Evolutionary conservation across 2,329 filamentous ascomycete species (phyloP).

Genomic region (Xylariaceae sp.): DNA sequence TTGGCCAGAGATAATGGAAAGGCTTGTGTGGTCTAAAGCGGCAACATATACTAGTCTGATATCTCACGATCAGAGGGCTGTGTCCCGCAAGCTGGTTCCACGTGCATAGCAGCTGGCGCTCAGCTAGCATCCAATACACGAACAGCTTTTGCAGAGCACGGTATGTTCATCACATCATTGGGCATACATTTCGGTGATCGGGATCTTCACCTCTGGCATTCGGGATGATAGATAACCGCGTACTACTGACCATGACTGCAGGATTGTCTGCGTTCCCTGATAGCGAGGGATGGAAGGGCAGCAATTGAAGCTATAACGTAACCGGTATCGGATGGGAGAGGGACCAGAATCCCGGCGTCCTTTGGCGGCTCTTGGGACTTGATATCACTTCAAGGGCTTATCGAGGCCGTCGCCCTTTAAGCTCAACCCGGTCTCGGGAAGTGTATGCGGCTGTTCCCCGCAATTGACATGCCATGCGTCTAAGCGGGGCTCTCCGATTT

Average conservation of each 20-base stretch:
- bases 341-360: background rate
- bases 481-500: slow-evolving; percentile 14
- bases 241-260: slow-evolving; percentile 1
- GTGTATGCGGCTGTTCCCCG: slow-evolving; percentile 21
- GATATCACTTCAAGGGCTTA: background rate
- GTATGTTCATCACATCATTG: slow-evolving; percentile 1
- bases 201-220: slow-evolving; percentile 16
- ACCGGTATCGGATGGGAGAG: slow-evolving; percentile 5
- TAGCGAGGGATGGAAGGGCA: slow-evolving; percentile 1
- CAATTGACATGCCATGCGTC: slow-evolving; percentile 16
- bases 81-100: too few species aligned
- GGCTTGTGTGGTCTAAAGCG: background rate
- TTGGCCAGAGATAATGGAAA: background rate
- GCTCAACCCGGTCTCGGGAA: slow-evolving; percentile 18
- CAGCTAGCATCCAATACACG: too few species aligned
- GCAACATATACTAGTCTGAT: background rate
- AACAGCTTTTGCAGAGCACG: background rate
- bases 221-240: slow-evolving; percentile 11
- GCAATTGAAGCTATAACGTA: background rate
- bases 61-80: too few species aligned
- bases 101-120: too few species aligned
- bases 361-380: too few species aligned
- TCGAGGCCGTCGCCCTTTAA: background rate
- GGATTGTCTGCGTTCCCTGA: background rate
- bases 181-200: slow-evolving; percentile 12